Percentiles rank a stretch among this genome's conserved stretches.
Conservation (phyloP, 129 eudicot genomes). For the Apium graveolens region DNA sequence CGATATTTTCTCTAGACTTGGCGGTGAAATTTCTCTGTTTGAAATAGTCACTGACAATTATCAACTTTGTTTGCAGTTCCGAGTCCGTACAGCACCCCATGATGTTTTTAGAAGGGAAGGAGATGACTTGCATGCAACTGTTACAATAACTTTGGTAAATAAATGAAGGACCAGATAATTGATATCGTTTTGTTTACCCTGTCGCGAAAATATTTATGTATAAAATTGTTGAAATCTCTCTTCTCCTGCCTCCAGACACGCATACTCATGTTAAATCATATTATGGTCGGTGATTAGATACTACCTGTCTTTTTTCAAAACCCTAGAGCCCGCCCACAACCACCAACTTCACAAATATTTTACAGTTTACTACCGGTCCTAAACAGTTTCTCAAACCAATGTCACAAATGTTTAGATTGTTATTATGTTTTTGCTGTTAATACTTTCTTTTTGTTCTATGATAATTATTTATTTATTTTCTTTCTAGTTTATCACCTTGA, state of each 20-base stretch:
- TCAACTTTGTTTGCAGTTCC: constrained; percentile 48
- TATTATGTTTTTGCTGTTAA: background rate
- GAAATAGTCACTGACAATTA: background rate
- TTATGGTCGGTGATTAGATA: background rate
- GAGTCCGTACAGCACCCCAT: constrained; percentile 86
- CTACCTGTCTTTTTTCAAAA: background rate
- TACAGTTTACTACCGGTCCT: background rate
- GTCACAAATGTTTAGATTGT: background rate
- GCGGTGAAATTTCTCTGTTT: background rate
- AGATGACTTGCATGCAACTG: constrained; percentile 70
- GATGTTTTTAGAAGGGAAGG: constrained; percentile 80
- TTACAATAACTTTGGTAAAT: constrained; percentile 79
- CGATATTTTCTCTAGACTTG: constrained; percentile 15
- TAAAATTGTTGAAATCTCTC: background rate
- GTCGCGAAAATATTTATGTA: background rate
- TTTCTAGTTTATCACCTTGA: background rate
- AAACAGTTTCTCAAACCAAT: background rate
- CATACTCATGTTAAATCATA: background rate
- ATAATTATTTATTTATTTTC: background rate
- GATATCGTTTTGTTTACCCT: background rate
- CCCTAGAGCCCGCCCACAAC: background rate
- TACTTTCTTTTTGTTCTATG: background rate
- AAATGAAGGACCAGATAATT: background rate
- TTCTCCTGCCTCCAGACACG: background rate
- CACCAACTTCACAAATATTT: background rate